These are phyloP conservation scores for Syzygium aromaticum DNA, from an alignment of 345 rosid genomes.

Conservation along the genomic window DNA sequence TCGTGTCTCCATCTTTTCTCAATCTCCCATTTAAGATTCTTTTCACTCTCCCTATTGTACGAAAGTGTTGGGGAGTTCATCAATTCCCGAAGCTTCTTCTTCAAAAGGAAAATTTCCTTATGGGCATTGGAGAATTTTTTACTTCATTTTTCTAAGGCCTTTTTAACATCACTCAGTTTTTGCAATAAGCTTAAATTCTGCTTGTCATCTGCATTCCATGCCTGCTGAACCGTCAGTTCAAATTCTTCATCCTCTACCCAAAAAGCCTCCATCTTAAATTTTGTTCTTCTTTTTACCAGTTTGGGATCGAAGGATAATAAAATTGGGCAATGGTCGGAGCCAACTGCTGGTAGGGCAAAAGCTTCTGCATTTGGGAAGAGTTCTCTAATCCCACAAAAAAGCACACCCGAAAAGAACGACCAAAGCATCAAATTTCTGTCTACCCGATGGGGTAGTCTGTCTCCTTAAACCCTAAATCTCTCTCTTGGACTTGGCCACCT, in stretches of 20 bases:
- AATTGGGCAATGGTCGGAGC: not conserved
- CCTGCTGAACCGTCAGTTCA: accelerated
- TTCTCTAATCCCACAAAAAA: not conserved
- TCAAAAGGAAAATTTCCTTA: not conserved
- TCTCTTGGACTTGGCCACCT: no score
- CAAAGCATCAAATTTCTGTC: no score
- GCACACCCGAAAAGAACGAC: no score
- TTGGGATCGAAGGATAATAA: not conserved
- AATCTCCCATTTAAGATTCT: not conserved
- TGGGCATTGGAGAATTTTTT: not conserved
- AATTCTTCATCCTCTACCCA: not conserved
- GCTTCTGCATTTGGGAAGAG: not conserved
- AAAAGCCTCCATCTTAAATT: not conserved
- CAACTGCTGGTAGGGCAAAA: not conserved
- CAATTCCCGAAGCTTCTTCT: not conserved
- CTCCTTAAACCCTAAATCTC: no score
- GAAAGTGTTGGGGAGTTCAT: not conserved
- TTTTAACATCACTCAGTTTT: not conserved
- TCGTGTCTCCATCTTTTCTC: not conserved
- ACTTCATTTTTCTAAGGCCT: not conserved
- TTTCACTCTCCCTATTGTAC: not conserved
- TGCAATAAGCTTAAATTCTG: not conserved
- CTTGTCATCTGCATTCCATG: not conserved
- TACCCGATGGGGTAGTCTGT: no score
- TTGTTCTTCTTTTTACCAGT: accelerated